phyloP scores from a whole-genome alignment of 345 rosid genomes.

The Boechera stricta region DNA sequence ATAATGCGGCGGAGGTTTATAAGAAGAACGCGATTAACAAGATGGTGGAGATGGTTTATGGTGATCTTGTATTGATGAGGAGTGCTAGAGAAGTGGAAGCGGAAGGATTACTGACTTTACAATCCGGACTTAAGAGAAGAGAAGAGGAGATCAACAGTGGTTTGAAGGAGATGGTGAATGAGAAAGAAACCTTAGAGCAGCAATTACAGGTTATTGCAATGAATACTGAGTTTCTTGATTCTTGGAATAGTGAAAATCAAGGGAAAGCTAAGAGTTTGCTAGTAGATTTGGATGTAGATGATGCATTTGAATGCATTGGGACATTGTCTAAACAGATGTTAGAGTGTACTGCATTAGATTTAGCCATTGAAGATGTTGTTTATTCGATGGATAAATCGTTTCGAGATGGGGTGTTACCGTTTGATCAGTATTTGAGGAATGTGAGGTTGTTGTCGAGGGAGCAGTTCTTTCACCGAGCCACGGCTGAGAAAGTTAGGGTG shows the following conservation, averaged over 20 bases:
- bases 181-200: constrained; percentile 79
- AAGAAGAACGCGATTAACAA: constrained; percentile 75
- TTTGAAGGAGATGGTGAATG: constrained; percentile 70
- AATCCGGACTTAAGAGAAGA: constrained; percentile 64
- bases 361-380: constrained; percentile 87
- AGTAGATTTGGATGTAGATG: constrained; percentile 56
- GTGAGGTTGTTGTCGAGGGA: constrained; percentile 90
- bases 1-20: constrained; percentile 72
- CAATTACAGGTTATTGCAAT: constrained; percentile 79
- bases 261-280: constrained; percentile 46
- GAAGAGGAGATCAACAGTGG: constrained; percentile 68
- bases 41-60: constrained; percentile 68
- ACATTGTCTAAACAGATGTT: constrained; percentile 78
- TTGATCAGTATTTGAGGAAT: constrained; percentile 87
- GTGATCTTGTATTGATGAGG: constrained; percentile 63
- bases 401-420: constrained; percentile 66
- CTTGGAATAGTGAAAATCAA: constrained; percentile 73
- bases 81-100: constrained; percentile 75
- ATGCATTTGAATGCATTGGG: constrained; percentile 63
- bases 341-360: constrained; percentile 72
- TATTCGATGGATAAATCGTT: constrained; percentile 78
- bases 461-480: constrained; percentile 88
- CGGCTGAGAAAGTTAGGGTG: constrained; percentile 72
- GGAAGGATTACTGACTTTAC: constrained; percentile 75
- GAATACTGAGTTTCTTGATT: constrained; percentile 69